Base-by-base conservation (phyloP, 176 grass and related monocot genomes). In the Phoenix roebelenii region DNA sequence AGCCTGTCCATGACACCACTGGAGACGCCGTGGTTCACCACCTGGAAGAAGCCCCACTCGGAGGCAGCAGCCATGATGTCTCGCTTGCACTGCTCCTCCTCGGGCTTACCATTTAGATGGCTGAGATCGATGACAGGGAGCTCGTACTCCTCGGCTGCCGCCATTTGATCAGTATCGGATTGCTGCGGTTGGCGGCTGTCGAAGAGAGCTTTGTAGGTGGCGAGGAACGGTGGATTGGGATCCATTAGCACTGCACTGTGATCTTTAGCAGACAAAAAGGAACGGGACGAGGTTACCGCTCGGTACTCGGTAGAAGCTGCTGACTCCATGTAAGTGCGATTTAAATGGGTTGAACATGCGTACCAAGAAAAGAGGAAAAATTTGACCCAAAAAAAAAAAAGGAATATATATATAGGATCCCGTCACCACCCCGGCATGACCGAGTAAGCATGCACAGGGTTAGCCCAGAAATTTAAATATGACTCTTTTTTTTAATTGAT, bases 31-130 rank as follows among this genome's bases (percentile, higher is more conserved):
- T 95, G 85, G 75, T 80, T 88, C 30, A 55, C 68, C 15, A 83
- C 76, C 72, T 80, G 85, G 85, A 95, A 95, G 84, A 95, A 95
- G 19, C 89, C 89, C 81, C 89, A 95, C 10, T 88, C 81, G 0
- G 78, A 67, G 20, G 89, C 89, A 12, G 89, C 90, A 3, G 7
- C 62, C 32, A 73, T 22, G 7, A 89, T 86, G 9, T 80, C 72
- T 22, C 44, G 66, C 26, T 79, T 76, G 65, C 89, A 94, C 35
- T 20, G 52, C 51, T 68, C 62, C 3, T 23, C 55, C 5, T 58
- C 15, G 4, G 16, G 51, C 4, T 54, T 58, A 2, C 22, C 35
- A n/a, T 67, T 49, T 24, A 76, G 30, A 12, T 65, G 29, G 48
- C 52, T 32, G 48, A 90, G 68, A 55, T 85, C 72, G 25, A 85